Evolutionary conservation across 2,329 filamentous ascomycete genomes (phyloP), one percentile per base, ranked within the genome.

Genomic region (Didymella exigua): DNA sequence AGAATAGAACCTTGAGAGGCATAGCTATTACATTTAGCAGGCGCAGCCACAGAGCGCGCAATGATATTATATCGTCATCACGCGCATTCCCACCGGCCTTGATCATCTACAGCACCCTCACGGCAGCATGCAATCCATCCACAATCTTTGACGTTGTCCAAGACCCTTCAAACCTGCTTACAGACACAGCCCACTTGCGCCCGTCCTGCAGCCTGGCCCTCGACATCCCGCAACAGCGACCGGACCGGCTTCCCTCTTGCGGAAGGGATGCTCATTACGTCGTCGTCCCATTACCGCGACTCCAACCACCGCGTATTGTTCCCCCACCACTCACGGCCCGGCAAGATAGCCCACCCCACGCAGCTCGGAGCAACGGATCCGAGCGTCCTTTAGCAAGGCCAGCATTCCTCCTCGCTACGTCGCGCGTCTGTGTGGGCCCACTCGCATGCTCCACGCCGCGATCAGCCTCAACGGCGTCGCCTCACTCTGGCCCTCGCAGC

Each of bases 181-280:
- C 27, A 14, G 10, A 40, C 19, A 33, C 13, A 5, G 13, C 13
- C 30, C 43, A 44, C 7, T 7, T 16, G n/a, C 26, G 27, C 41
- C 29, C 41, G n/a, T 44, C 41, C 23, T 23, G 31, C 31, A 24
- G 19, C 23, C 8, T 21, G 14, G 26, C 31, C 8, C 33, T 19
- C 45, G 26, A 6, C 36, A 18, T 8, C 18, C 36, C 19, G 18
- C 24, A 31, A 38, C 19, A 31, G 19, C 37, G 13, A 5, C 38
- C 38, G 29, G n/a, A 34, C 38, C 38, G 47, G 47, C 38, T 50
- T 50, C n/a, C 47, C 30, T 18, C 14, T 29, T 43, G 38, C 47
- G 47, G 47, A 50, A 50, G 47, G 29, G 30, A 50, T 50, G 30
- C 47, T 43, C 47, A 16, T 23, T 50, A 19, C 29, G 47, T 49